Base-by-base conservation (phyloP, 352 stramenopile species). In the Globisporangium echinulatum region DNA sequence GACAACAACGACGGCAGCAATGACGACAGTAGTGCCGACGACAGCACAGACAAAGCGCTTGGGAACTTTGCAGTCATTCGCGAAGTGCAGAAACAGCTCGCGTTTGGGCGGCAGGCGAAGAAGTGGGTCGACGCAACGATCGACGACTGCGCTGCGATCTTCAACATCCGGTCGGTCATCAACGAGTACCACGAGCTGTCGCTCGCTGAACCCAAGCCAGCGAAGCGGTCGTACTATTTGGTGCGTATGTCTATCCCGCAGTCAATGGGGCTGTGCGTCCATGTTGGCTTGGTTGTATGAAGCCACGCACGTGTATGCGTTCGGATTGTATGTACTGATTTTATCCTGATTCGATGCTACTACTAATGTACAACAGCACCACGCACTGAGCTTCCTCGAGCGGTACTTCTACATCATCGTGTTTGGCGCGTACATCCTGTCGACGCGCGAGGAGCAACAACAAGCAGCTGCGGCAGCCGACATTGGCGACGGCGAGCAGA, bases 361-460 rank as follows among this genome's bases (percentile, higher is more conserved):
- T 60, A 5, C 3, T 53, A 7, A 33, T 42, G 15, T 6, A 10
- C 25, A 42, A 7, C 56, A 88, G 77, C 85, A 92, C 56, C 87
- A 90, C 44, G 87, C 87, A 13, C 81, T 92, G 69, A 92, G 80
- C 56, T 93, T 92, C 52, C 59, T 96, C 4, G 79, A 94, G 63
- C 79, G 86, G 2, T 96, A 96, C 61, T 93, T 95, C 54, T 93
- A 94, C 56, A 71, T 96, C 14, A 86, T 96, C 61, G 74, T 94
- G 1, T 96, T 96, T 65, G 87, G 82, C 47, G 71, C 75, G 9
- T 96, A 95, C 66, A 78, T 95, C 55, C 66, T 94, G 3, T 59
- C 52, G 14, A 64, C 52, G n/a, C 52, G 36, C 53, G 47, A 51
- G 19, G 51, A 47, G 7, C 25, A 33, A 1, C 25, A 33, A 2